Percentiles rank a stretch among this genome's conserved stretches.
Evolutionary conservation across 2,329 filamentous ascomycete genomes (phyloP).

Genomic region (Talaromyces sp.): DNA sequence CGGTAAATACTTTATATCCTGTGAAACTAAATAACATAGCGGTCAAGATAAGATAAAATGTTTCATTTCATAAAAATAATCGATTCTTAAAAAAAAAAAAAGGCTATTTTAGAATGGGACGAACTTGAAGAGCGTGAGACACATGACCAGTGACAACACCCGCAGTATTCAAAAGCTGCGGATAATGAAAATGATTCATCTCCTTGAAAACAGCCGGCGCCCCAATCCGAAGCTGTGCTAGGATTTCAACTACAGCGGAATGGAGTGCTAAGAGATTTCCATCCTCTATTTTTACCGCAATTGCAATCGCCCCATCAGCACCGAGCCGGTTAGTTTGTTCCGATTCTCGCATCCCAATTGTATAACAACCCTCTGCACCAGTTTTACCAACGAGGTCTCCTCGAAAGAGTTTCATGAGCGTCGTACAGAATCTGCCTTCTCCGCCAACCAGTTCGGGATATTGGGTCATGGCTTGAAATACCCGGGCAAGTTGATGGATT

Average conservation of each 20-base stretch:
- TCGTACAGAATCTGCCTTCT: conserved; percentile 43
- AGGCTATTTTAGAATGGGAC: not conserved
- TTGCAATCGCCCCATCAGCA: conserved; percentile 34
- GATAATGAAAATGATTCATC: conserved; percentile 29
- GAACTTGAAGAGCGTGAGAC: not conserved
- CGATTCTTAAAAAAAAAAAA: not conserved
- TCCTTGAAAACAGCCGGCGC: conserved; percentile 21
- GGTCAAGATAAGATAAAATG: not conserved
- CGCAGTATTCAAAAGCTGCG: conserved; percentile 34
- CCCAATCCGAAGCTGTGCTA: conserved; percentile 40
- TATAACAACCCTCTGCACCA: conserved; percentile 48
- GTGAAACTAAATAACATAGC: not conserved
- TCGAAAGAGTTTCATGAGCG: conserved; percentile 36
- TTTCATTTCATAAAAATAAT: not conserved
- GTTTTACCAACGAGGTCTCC: conserved; percentile 43
- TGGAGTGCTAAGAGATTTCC: conserved; percentile 42
- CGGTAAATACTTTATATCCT: not conserved
- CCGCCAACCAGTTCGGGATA: conserved; percentile 44
- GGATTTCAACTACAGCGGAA: conserved; percentile 38
- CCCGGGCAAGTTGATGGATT: conserved; percentile 22
- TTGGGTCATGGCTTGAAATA: conserved; percentile 40
- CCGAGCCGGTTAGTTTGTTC: conserved; percentile 33
- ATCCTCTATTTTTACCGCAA: conserved; percentile 48
- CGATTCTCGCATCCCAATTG: conserved; percentile 37
- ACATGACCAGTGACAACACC: conserved; percentile 31